These are phyloP conservation scores for Venturia pyrina DNA, from an alignment of 2,329 filamentous ascomycete genomes.

Conservation along the genomic window DNA sequence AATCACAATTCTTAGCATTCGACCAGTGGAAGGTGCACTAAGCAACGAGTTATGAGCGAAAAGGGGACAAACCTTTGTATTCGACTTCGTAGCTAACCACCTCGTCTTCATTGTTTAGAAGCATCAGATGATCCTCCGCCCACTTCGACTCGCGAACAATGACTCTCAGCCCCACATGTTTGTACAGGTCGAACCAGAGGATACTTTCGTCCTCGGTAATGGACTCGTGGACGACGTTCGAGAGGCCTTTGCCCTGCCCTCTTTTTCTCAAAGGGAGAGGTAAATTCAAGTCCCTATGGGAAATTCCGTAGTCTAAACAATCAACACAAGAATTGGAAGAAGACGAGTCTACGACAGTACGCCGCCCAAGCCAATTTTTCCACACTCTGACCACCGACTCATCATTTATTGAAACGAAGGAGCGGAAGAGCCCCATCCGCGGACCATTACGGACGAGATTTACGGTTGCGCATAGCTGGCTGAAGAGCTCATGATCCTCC, in stretches of 20 bases:
- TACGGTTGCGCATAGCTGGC: conserved; percentile 59
- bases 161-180: conserved; percentile 59
- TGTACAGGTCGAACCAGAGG: conserved; percentile 57
- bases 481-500: conserved; percentile 62
- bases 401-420: conserved; percentile 50
- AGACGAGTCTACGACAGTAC: background rate
- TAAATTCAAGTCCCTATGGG: conserved; percentile 20
- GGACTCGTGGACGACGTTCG: background rate
- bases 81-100: conserved; percentile 60
- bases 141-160: conserved; percentile 46
- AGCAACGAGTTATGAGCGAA: conserved; percentile 24
- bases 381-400: conserved; percentile 62
- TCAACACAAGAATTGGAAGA: background rate
- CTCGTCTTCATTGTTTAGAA: conserved; percentile 51
- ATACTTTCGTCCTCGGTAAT: conserved; percentile 33
- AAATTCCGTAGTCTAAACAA: conserved; percentile 23
- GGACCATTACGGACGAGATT: conserved; percentile 60
- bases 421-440: conserved; percentile 50
- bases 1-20: background rate
- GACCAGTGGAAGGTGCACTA: conserved; percentile 13
- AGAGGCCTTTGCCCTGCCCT: conserved; percentile 1
- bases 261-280: background rate
- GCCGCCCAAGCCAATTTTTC: conserved; percentile 54
- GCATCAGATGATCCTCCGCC: conserved; percentile 39
- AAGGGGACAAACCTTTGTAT: conserved; percentile 53